Base-by-base conservation (phyloP, 768 basidiomycete genomes). In the Thelephora aurantiotincta region DNA sequence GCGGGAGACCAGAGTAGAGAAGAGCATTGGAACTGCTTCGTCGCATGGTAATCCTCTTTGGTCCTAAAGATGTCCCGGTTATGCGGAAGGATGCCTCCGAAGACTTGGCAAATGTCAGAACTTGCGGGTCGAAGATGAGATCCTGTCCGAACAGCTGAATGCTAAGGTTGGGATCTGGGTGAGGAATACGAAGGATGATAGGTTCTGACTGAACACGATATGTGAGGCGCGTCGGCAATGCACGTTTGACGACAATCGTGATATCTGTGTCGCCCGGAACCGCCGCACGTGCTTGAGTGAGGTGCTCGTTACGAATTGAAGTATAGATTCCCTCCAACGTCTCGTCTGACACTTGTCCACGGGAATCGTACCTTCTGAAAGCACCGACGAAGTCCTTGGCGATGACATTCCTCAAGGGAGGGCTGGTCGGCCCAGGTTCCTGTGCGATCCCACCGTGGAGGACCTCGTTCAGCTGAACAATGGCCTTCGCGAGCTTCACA, bases 101-200 rank as follows among this genome's bases (percentile, higher is more conserved):
- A 0, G 80, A 82, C 55, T 78, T 80, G 2, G 77, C 64, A 57
- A 98, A 99, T 22, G 70, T 80, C 11, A 99, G 73, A 26, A 80
- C 67, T 0, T 86, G 75, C 2, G 93, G 93, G 52, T 98, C 91
- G 58, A 96, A 96, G 33, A 73, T 67, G 45, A 98, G 69, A 53
- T 89, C 91, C 58, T 91, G 83, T 7, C 96, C 94, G 48, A 80
- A 77, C 13, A 98, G 69, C 56, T 87, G 78, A 56, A 99, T 84
- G 18, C 68, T 72, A 51, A 99, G 75, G 30, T 78, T 66, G n/a
- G 85, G 74, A 61, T 99, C 96, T 4, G 80, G 70, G 45, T 82
- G 78, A 12, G 90, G 86, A 35, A 99, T 81, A 33, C 84, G 79
- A 52, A 99, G 72, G 44, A 84, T 77, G 58, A 97, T 80, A 11